Conservation (phyloP, 2,329 filamentous ascomycete species). For the Penicillium hordei region DNA sequence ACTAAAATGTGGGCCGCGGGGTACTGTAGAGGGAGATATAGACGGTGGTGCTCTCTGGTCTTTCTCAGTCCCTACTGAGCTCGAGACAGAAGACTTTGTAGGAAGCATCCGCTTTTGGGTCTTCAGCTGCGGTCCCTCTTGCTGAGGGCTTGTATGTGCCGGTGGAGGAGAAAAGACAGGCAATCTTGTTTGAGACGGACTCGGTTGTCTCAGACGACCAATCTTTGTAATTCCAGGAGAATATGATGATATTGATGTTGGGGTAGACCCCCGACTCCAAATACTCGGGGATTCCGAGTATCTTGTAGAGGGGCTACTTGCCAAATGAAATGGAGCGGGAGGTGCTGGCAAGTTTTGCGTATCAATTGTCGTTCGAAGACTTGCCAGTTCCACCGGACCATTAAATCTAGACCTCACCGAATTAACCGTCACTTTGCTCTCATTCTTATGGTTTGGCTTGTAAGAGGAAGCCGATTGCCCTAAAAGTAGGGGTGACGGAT, state of each 20-base stretch:
- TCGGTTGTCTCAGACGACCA: slow-evolving; percentile 38
- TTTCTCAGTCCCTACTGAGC: slow-evolving; percentile 6
- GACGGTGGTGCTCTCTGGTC: neutral
- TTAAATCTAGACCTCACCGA: slow-evolving; percentile 15
- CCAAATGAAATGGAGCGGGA: slow-evolving; percentile 40
- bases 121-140: slow-evolving; percentile 18
- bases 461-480: slow-evolving; percentile 15
- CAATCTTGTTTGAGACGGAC: slow-evolving; percentile 39
- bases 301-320: slow-evolving; percentile 47
- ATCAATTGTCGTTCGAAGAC: slow-evolving; percentile 38
- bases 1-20: slow-evolving; percentile 51
- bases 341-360: slow-evolving; percentile 40
- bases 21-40: neutral
- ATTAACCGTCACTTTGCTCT: slow-evolving; percentile 14
- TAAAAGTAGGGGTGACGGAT: slow-evolving; percentile 12
- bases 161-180: slow-evolving; percentile 30
- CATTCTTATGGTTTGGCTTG: slow-evolving; percentile 16
- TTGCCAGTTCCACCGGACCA: slow-evolving; percentile 40
- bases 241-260: slow-evolving; percentile 51
- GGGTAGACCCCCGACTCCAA: slow-evolving; percentile 51
- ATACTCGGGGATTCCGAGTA: slow-evolving; percentile 49
- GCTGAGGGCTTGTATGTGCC: slow-evolving; percentile 21
- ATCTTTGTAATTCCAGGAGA: slow-evolving; percentile 48
- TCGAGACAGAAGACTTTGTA: slow-evolving; percentile 11
- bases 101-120: slow-evolving; percentile 15